Evolutionary conservation across 1,284 basidiomycete species (phyloP), one percentile per base, ranked within the genome.

Genomic region (Ustilago xerochloae): DNA sequence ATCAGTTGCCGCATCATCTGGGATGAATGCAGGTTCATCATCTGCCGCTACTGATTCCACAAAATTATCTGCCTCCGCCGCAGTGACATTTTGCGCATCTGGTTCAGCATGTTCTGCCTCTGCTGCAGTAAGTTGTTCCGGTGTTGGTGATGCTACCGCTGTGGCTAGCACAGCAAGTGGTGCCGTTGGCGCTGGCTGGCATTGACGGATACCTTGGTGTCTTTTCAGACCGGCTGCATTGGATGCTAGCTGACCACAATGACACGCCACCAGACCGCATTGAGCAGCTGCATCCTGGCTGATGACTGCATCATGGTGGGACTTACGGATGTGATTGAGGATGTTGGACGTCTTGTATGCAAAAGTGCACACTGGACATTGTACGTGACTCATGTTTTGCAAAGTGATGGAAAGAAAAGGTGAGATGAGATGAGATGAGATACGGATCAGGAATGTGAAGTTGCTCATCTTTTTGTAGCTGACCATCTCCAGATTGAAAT

Each of bases 221-320:
- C 20, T 39, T 26, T 15, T 26, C 45, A 63, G 38, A 9, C 52
- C 60, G 1, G 30, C 30, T 3, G 22, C 52, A 63, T 63, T 63
- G 32, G 53, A 28, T 13, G 53, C 60, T 26, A 62, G 45, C 51
- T 62, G 60, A 16, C 60, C 46, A 26, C 60, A 63, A 12, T 12
- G 22, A 22, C 60, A 63, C 13, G 52, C 60, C 18, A 56, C 60
- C 29, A 63, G 60, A 8, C 60, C 60, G 8, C 53, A 51, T 9
- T 24, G 45, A 4, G 26, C 45, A 4, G 59, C 59, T 48, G 59
- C 56, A 18, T 54, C 52, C 39, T 54, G 52, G 3, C 16, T 33
- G 39, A 54, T 30, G 3, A 9, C 2, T 12, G 16, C 39, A 32
- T 39, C 39, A n/a, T 18, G 20, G 28, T 54, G 50, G 9, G 33